Percentiles rank a stretch among this genome's conserved stretches.
Evolutionary conservation across 306 rosid genomes (phyloP).

Genomic region (Cucumis cinereus): DNA sequence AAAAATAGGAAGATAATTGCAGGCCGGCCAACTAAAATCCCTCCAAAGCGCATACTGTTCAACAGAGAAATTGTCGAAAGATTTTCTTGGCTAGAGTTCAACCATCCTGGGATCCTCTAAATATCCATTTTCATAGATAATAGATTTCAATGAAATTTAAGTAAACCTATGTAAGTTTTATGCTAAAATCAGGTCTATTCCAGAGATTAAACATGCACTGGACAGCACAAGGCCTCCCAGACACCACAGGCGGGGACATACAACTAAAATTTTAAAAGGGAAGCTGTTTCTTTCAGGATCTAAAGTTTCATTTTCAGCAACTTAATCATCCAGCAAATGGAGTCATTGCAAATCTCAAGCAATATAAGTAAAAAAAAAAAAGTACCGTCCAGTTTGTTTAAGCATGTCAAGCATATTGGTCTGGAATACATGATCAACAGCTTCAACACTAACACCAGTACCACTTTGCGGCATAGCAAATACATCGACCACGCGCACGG

Average conservation of each 20-base stretch:
- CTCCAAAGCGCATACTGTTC: background rate
- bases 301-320: background rate
- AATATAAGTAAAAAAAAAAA: background rate
- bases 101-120: background rate
- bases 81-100: background rate
- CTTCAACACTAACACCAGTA: constrained; percentile 93
- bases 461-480: constrained; percentile 98
- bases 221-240: background rate
- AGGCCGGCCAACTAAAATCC: background rate
- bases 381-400: constrained; percentile 82
- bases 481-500: constrained; percentile 85
- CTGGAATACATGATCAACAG: constrained; percentile 95
- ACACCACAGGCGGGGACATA: background rate
- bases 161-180: background rate
- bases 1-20: background rate
- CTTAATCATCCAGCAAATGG: background rate
- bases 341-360: background rate
- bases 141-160: background rate
- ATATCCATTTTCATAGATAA: background rate
- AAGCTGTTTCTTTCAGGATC: background rate
- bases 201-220: background rate
- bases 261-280: background rate
- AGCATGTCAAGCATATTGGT: constrained; percentile 96
- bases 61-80: background rate
- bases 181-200: background rate